Conservation (phyloP, 805 yeast genomes). For the Saturnispora saitoi region DNA sequence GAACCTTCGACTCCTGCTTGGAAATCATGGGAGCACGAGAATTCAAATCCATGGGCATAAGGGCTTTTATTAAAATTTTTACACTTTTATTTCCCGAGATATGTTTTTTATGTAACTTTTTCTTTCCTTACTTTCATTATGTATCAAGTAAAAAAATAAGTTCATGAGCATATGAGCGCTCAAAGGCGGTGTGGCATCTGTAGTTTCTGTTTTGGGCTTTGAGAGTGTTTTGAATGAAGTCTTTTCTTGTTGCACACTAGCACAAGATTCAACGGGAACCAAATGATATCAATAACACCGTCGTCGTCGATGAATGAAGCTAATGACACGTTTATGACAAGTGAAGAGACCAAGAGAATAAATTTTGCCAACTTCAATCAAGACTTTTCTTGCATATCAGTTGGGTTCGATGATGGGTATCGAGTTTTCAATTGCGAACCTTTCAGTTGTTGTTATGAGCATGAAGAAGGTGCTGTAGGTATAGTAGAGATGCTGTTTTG, state of each 20-base stretch:
- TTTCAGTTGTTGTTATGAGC: slow-evolving; percentile 62
- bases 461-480: slow-evolving; percentile 45
- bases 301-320: background rate
- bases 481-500: slow-evolving; percentile 87
- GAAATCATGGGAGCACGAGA: slow-evolving; percentile 46
- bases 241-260: background rate
- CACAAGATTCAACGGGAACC: background rate
- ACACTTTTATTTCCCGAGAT: background rate
- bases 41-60: slow-evolving; percentile 57
- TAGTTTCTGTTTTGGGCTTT: background rate
- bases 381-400: slow-evolving; percentile 75
- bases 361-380: slow-evolving; percentile 68
- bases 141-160: background rate
- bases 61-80: background rate
- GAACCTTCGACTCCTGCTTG: slow-evolving; percentile 34
- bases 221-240: background rate
- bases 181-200: background rate
- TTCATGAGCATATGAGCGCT: background rate
- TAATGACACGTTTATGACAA: background rate
- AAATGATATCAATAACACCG: slow-evolving; percentile 1
- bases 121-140: background rate
- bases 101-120: background rate
- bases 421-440: slow-evolving; percentile 85
- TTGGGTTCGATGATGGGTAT: slow-evolving; percentile 60
- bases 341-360: slow-evolving; percentile 2